Evolutionary conservation across 768 basidiomycete genomes (phyloP).

Genomic region (Nidularia sp.): DNA sequence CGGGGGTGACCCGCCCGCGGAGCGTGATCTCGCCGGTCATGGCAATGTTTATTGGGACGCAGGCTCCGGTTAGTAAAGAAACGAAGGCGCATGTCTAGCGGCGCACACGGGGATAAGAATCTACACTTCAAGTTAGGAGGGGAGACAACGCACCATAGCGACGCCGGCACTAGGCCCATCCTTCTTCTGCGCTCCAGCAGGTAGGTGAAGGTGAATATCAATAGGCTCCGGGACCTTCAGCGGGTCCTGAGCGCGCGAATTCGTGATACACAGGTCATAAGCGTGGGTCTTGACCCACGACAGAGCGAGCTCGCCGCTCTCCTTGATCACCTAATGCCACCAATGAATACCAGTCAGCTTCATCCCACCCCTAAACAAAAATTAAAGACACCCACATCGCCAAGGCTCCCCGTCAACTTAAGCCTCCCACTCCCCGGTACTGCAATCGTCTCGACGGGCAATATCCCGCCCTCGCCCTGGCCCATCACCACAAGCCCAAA

Average conservation of each 20-base stretch:
- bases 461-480: slow-evolving; percentile 78
- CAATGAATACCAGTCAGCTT: background rate
- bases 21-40: slow-evolving; percentile 96
- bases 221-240: slow-evolving; percentile 68
- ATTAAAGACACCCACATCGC: slow-evolving; percentile 47
- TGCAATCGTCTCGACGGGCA: slow-evolving; percentile 80
- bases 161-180: slow-evolving; percentile 91
- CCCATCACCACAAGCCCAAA: slow-evolving; percentile 89
- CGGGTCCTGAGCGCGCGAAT: slow-evolving; percentile 64
- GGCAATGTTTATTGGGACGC: slow-evolving; percentile 68
- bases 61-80: slow-evolving; percentile 74
- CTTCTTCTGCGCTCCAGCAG: slow-evolving; percentile 89
- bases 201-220: slow-evolving; percentile 87
- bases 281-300: slow-evolving; percentile 91
- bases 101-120: background rate
- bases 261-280: slow-evolving; percentile 75
- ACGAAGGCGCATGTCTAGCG: slow-evolving; percentile 77
- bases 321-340: slow-evolving; percentile 68
- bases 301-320: slow-evolving; percentile 85
- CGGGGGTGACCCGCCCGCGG: slow-evolving; percentile 75
- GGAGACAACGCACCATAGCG: slow-evolving; percentile 59
- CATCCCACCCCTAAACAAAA: background rate
- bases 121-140: background rate
- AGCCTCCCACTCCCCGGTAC: slow-evolving; percentile 74
- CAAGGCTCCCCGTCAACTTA: slow-evolving; percentile 79